Percentiles rank a stretch among this genome's conserved stretches.
phyloP scores from a whole-genome alignment of 208 protist genomes.

The Phytomonas francai region DNA sequence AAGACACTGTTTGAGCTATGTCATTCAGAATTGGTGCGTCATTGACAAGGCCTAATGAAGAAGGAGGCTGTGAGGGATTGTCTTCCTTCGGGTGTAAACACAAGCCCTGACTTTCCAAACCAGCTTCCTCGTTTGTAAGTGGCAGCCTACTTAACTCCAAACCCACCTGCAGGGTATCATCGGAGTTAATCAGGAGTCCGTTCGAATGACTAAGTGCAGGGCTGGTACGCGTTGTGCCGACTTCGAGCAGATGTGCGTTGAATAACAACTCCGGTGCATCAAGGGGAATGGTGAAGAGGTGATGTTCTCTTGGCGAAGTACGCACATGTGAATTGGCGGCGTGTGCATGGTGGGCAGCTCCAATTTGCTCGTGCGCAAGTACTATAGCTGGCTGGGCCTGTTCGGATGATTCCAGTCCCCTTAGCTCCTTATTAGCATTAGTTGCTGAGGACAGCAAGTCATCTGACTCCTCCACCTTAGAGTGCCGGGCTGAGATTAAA shows the following conservation, averaged over 20 bases:
- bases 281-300: conserved; percentile 70
- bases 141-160: neutral
- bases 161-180: neutral
- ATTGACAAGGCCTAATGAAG: neutral
- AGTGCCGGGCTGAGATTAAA: neutral
- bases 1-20: neutral
- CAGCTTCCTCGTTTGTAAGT: neutral
- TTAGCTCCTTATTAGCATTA: neutral
- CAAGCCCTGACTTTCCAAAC: neutral
- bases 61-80: neutral
- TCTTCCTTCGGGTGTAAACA: neutral
- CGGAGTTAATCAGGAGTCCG: neutral
- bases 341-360: conserved; percentile 9
- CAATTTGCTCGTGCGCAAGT: conserved; percentile 12
- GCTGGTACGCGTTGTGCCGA: conserved; percentile 17
- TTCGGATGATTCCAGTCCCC: conserved; percentile 10
- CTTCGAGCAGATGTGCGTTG: conserved; percentile 56
- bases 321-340: conserved; percentile 1
- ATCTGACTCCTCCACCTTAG: conserved; percentile 13
- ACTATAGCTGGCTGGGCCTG: conserved; percentile 17
- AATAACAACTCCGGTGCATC: conserved; percentile 49
- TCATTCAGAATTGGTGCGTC: neutral
- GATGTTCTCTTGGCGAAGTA: conserved; percentile 29
- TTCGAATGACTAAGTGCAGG: neutral
- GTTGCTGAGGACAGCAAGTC: conserved; percentile 5